Evolutionary conservation across 1,284 basidiomycete species (phyloP).

Genomic region (Cerioporus squamosus): DNA sequence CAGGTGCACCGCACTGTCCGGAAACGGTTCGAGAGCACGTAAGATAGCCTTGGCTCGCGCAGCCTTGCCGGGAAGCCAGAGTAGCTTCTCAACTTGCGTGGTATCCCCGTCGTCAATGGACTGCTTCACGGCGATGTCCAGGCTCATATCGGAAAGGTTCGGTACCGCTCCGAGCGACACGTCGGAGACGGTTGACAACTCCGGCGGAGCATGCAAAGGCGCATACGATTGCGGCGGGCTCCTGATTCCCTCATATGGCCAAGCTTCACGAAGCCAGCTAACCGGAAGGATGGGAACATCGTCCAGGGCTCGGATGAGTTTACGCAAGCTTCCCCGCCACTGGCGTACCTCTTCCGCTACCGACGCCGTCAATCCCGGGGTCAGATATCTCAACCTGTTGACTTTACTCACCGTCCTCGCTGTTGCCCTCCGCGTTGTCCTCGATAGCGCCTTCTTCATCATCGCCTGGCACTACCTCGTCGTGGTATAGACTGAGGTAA

Average conservation of each 20-base stretch:
- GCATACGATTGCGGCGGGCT: neutral
- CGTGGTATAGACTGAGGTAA: slow-evolving; percentile 29
- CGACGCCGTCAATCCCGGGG: too few species aligned
- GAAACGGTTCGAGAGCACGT: slow-evolving; percentile 26
- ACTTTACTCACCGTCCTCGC: too few species aligned
- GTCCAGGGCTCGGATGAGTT: neutral
- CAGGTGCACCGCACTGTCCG: slow-evolving; percentile 27
- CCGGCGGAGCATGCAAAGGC: neutral
- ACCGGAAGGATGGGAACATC: neutral
- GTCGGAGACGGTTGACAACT: neutral
- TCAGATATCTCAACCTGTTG: too few species aligned
- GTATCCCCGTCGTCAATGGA: slow-evolving; percentile 28
- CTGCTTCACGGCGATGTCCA: slow-evolving; percentile 32
- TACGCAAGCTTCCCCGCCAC: neutral
- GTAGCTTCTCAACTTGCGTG: slow-evolving; percentile 28
- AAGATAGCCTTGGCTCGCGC: slow-evolving; percentile 23
- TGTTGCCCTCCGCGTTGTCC: too few species aligned
- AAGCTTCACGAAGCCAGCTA: neutral
- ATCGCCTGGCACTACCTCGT: too few species aligned
- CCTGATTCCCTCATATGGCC: neutral
- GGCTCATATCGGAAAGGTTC: slow-evolving; percentile 32
- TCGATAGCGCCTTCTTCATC: too few species aligned
- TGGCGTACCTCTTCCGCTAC: neutral
- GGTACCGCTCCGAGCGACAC: slow-evolving; percentile 6
- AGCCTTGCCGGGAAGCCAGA: slow-evolving; percentile 33